Base-by-base conservation (phyloP, 1,139 yeast species). In the Meyerozyma carpophila region DNA sequence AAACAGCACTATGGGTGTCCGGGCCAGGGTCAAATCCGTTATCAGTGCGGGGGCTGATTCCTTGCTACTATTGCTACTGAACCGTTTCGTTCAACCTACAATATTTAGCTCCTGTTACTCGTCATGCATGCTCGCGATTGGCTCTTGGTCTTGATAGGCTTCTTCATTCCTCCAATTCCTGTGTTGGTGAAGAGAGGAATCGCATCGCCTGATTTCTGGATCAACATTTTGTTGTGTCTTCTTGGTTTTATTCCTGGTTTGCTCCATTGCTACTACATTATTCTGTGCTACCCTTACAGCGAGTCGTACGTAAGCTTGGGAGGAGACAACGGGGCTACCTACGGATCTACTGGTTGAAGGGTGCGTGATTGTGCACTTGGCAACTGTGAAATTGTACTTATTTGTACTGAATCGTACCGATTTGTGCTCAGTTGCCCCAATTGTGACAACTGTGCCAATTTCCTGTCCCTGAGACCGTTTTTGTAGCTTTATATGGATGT, bases 171-270 rank as follows among this genome's bases (percentile, higher is more conserved):
- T 5, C 95, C 95, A 5, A 67, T 88, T 29, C 91, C 95, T 9
- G 96, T 89, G 26, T 75, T 83, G 50, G 65, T 88, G 51, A 87
- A 87, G 63, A 70, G 90, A 50, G 95, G 95, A 1, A 62, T 84
- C 53, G 78, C 78, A 54, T 77, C 89, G 5, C 80, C 82, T 32
- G 94, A 84, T 56, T 53, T 83, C 53, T 70, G 82, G 64, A 82
- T 89, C 55, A 90, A 89, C 63, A 71, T 90, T 44, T 75, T 87
- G 32, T 72, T 90, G 43, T 86, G 91, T 63, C 53, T 84, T 42
- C 70, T 90, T 42, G 96, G 96, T 3, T 85, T 79, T 63, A 61
- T 90, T 48, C 97, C 97, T 0, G 96, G 96, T 7, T 65, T 84
- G 44, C 61, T 83, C 48, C 90, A 83, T 55, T 71, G 79, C 40